Conservation (phyloP, 768 basidiomycete genomes). For the Chlorophyllum brunneum region DNA sequence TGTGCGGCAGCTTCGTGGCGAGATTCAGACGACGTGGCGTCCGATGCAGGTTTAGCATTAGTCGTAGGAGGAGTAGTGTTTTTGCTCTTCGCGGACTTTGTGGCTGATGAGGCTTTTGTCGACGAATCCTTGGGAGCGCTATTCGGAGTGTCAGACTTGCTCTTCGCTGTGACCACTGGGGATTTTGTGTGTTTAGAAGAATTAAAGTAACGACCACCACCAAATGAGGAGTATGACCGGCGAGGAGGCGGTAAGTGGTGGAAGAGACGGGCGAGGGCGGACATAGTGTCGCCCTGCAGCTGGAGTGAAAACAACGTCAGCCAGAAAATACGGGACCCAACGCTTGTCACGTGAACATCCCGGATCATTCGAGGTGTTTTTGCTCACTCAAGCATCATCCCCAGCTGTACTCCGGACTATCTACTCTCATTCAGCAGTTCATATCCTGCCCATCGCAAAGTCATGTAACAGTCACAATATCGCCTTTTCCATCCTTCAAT, state of each 20-base stretch:
- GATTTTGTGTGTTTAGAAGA: constrained; percentile 64
- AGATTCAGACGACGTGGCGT: constrained; percentile 2
- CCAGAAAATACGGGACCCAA: not conserved
- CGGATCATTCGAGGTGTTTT: not conserved
- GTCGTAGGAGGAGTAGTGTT: constrained; percentile 12
- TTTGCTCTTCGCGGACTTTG: constrained; percentile 9
- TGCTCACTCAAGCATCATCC: not conserved
- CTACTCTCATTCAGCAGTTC: too few relatives aligned
- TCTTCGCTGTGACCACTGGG: constrained; percentile 32
- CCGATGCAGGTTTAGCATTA: constrained; percentile 7
- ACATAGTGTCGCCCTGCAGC: constrained; percentile 33
- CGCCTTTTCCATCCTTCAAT: constrained; percentile 85
- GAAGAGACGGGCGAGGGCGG: constrained; percentile 46
- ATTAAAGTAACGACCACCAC: constrained; percentile 71
- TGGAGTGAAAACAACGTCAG: not conserved
- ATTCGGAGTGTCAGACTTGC: constrained; percentile 16
- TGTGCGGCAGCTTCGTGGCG: constrained; percentile 17
- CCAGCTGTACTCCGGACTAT: too few relatives aligned
- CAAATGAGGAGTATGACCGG: constrained; percentile 72
- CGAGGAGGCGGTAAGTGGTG: constrained; percentile 42
- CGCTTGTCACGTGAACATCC: not conserved
- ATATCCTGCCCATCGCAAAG: not conserved
- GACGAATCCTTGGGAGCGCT: constrained; percentile 10
- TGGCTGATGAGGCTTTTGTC: constrained; percentile 7
- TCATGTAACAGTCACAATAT: constrained; percentile 85